Percentiles rank a stretch among this genome's conserved stretches.
These are phyloP conservation scores for Paecilomyces dactylethromorphus DNA, from an alignment of 2,329 filamentous ascomycete species.

Conservation along the genomic window DNA sequence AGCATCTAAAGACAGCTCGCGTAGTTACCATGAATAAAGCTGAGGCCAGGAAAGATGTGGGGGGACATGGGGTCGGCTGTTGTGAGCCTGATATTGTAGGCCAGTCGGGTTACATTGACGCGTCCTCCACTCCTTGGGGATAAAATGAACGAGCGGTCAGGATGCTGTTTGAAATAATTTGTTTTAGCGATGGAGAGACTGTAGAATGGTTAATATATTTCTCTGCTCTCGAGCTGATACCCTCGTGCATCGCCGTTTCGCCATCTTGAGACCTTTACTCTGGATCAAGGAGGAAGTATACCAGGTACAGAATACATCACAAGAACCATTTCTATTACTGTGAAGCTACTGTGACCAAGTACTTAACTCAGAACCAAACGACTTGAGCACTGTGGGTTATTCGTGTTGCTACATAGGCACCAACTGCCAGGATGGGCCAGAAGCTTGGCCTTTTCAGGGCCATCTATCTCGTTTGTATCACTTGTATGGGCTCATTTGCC, in stretches of 20 bases:
- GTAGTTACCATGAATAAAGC: neutral
- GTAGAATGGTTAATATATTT: neutral
- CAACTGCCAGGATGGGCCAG: conserved; percentile 18
- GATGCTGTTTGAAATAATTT: neutral
- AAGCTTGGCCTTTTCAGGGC: conserved; percentile 29
- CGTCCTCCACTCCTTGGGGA: neutral
- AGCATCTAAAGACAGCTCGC: neutral
- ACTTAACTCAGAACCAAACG: conserved; percentile 3
- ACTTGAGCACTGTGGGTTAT: no score
- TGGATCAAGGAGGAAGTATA: neutral
- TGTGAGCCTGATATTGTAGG: neutral
- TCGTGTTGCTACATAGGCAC: neutral
- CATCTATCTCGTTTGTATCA: conserved; percentile 28
- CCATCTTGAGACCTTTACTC: neutral
- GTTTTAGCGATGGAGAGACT: neutral
- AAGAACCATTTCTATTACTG: neutral
- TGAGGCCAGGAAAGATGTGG: neutral
- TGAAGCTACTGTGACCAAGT: conserved; percentile 2
- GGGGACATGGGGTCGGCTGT: neutral
- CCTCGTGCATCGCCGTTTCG: neutral
- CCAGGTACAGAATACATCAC: neutral
- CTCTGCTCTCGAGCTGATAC: neutral
- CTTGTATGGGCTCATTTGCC: conserved; percentile 33
- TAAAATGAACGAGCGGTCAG: neutral
- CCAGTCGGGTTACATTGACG: neutral